Conservation (phyloP, 768 basidiomycete species). For the Harrya chromipes region DNA sequence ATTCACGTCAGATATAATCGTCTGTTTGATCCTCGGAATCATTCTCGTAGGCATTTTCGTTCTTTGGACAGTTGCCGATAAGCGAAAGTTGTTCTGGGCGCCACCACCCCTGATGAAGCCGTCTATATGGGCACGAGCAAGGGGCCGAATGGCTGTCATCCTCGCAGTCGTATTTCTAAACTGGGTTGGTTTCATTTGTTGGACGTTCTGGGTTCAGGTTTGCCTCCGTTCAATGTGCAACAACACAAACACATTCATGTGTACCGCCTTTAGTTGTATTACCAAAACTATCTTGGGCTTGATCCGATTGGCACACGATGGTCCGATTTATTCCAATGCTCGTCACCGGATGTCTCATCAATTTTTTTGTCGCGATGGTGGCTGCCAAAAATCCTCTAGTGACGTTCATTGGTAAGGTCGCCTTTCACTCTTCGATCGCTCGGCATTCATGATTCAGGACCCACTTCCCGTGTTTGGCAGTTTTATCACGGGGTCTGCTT, state of each 20-base stretch:
- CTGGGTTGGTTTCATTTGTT: conserved; percentile 56
- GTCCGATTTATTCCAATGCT: conserved; percentile 71
- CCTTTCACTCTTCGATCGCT: too few species aligned
- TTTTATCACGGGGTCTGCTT: conserved; percentile 52
- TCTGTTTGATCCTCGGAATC: conserved; percentile 59
- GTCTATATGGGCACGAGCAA: conserved; percentile 59
- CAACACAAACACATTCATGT: background rate
- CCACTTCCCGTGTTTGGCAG: conserved; percentile 49
- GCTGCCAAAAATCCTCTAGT: conserved; percentile 54
- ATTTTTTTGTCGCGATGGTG: conserved; percentile 61
- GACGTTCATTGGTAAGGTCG: conserved; percentile 49
- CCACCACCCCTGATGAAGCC: conserved; percentile 67
- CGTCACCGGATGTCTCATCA: conserved; percentile 62
- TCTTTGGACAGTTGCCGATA: conserved; percentile 48
- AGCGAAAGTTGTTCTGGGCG: conserved; percentile 25
- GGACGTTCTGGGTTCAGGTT: conserved; percentile 51
- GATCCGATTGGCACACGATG: conserved; percentile 59
- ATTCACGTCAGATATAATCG: conserved; percentile 58
- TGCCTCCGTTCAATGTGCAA: background rate
- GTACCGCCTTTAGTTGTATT: conserved; percentile 55
- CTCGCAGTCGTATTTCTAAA: conserved; percentile 59
- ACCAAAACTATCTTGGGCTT: conserved; percentile 59
- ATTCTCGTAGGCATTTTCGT: conserved; percentile 55
- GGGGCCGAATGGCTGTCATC: conserved; percentile 60
- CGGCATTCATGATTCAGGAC: background rate